These are phyloP conservation scores for Aspergillus ochraceoroseus DNA, from an alignment of 2,329 filamentous ascomycete genomes.

Conservation along the genomic window DNA sequence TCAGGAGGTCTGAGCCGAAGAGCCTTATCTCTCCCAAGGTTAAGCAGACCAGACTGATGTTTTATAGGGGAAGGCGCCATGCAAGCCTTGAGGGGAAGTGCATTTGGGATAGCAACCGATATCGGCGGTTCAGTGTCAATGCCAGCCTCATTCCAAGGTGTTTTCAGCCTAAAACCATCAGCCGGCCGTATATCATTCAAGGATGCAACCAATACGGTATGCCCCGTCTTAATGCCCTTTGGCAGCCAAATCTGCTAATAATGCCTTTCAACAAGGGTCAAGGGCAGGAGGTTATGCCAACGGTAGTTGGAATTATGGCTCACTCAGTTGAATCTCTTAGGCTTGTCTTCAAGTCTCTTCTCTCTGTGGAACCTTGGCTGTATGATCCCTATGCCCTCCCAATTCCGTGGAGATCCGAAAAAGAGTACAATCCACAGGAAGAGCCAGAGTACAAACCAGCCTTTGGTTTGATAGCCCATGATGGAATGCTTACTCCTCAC, in stretches of 20 bases:
- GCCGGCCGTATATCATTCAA: constrained; percentile 11
- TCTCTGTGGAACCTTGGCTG: constrained; percentile 36
- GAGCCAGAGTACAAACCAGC: constrained; percentile 7
- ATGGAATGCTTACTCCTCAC: constrained; percentile 10
- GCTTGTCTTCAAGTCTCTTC: constrained; percentile 31
- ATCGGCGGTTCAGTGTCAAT: constrained; percentile 12
- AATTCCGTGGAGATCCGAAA: constrained; percentile 32
- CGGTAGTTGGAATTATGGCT: constrained; percentile 32
- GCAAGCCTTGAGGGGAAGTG: constrained; percentile 12
- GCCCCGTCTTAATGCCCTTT: background rate
- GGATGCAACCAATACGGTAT: constrained; percentile 11
- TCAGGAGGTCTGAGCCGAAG: constrained; percentile 8
- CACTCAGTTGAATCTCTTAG: constrained; percentile 27
- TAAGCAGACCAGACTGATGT: constrained; percentile 5
- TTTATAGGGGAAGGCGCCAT: constrained; percentile 11
- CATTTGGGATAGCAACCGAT: constrained; percentile 12
- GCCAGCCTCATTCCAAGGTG: constrained; percentile 9
- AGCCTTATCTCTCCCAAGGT: too few species aligned
- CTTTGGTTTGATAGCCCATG: constrained; percentile 9
- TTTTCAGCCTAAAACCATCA: constrained; percentile 11
- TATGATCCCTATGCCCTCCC: constrained; percentile 35
- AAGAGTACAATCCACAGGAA: constrained; percentile 6
- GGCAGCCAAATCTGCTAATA: background rate
- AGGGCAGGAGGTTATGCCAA: constrained; percentile 10
- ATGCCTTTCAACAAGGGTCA: constrained; percentile 5